phyloP scores from a whole-genome alignment of 176 grass and related monocot genomes.

The Dactylis glomerata region DNA sequence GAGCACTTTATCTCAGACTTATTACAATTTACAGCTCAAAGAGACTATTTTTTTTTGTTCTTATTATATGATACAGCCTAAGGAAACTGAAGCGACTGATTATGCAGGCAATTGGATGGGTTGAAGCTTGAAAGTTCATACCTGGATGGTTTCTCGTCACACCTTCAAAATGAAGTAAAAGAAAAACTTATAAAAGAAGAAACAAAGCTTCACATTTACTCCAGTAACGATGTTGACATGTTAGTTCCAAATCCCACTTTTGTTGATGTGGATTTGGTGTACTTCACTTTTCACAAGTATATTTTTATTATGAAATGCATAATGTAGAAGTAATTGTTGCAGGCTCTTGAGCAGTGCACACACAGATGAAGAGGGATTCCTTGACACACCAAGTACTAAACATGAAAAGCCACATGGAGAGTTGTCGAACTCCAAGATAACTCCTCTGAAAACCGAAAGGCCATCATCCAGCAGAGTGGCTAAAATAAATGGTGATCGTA shows the following conservation, averaged over 20 bases:
- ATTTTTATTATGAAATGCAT: constrained; percentile 21
- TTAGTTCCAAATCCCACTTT: constrained; percentile 54
- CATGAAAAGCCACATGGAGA: constrained; percentile 52
- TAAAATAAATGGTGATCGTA: constrained; percentile 49
- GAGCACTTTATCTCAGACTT: neutral
- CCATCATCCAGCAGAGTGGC: constrained; percentile 54
- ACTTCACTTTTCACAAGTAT: constrained; percentile 8
- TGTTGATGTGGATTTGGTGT: constrained; percentile 11
- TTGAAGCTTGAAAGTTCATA: constrained; percentile 62
- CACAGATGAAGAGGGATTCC: constrained; percentile 34
- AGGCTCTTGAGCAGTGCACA: constrained; percentile 67
- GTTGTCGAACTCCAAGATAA: constrained; percentile 42
- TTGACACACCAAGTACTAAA: constrained; percentile 50
- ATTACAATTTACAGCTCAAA: neutral
- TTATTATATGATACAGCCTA: neutral
- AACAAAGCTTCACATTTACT: constrained; percentile 77
- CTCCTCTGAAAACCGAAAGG: constrained; percentile 45
- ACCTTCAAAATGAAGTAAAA: constrained; percentile 83
- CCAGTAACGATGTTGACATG: constrained; percentile 83
- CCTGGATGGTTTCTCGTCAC: constrained; percentile 79
- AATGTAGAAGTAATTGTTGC: constrained; percentile 43
- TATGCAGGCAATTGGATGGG: constrained; percentile 77
- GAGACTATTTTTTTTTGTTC: neutral
- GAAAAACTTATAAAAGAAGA: constrained; percentile 77
- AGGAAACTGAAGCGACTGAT: constrained; percentile 32